Evolutionary conservation across 2,329 filamentous ascomycete species (phyloP), one percentile per base, ranked within the genome.

Genomic region (Alternaria ventricosa): DNA sequence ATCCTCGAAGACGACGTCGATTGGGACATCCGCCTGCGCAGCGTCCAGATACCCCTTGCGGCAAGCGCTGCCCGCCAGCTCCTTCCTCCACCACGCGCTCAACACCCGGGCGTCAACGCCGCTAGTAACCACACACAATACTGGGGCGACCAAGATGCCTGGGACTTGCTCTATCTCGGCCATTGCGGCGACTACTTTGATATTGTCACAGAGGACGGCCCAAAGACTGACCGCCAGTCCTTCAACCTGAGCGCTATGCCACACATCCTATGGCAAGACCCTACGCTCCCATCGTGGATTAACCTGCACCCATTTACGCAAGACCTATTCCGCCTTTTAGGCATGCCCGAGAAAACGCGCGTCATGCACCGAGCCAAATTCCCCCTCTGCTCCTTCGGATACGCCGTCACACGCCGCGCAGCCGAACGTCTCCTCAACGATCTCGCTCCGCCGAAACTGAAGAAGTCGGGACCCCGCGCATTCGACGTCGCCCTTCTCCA

Each of bases 1-100:
- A 80, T 83, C 23, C 74, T 83, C 45, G 82, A 83, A 73, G 82
- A 83, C 69, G 82, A 83, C 61, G 81, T 83, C 28, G 81, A 83
- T 63, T 83, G 80, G 79, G 81, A 83, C 64, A 79, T 83, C 43
- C 81, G 78, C 54, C 75, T 83, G 13, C 80, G 81, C 57, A 82
- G 78, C 60, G 61, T 74, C n/a, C 81, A 83, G 63, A 73, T 82
- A 12, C 81, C 81, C 6, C 73, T 79, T 7, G 79, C 81, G 9
- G 80, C 81, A 55, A 78, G 75, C 43, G 81, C 80, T 25, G 74
- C 77, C 20, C 80, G 81, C 57, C 75, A 76, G 27, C 68, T 82
- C 11, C 66, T 83, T 45, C 75, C 76, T 22, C 75, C 77, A 11
- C 63, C 70, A 20, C 71, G 65, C 27, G 57, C 67, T 27, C 63